These are phyloP conservation scores for Aspergillus novofumigatus DNA, from an alignment of 2,329 filamentous ascomycete species.

Conservation along the genomic window DNA sequence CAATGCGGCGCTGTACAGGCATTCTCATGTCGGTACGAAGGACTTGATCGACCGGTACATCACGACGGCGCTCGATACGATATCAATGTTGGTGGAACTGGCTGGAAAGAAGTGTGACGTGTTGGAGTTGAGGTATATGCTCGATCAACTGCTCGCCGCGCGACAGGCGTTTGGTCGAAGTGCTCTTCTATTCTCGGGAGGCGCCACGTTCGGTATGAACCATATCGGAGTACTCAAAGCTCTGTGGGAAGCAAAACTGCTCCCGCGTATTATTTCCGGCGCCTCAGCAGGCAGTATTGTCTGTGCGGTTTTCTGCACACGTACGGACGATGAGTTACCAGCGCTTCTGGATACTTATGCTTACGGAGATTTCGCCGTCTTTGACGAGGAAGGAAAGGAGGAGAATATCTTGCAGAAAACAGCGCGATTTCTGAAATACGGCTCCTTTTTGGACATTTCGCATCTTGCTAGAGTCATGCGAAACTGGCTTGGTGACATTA, in stretches of 20 bases:
- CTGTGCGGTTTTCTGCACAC: conserved; percentile 71
- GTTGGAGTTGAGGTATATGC: conserved; percentile 55
- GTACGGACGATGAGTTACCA: conserved; percentile 74
- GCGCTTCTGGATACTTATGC: conserved; percentile 65
- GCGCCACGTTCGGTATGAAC: conserved; percentile 86
- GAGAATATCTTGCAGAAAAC: conserved; percentile 66
- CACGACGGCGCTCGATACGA: conserved; percentile 69
- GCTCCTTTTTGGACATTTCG: conserved; percentile 78
- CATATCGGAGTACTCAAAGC: conserved; percentile 85
- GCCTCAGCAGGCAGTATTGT: conserved; percentile 86
- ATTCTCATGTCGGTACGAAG: conserved; percentile 84
- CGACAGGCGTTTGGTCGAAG: conserved; percentile 81
- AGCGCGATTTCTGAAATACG: conserved; percentile 71
- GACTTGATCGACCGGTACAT: conserved; percentile 82
- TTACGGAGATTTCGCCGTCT: conserved; percentile 75
- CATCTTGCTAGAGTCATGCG: conserved; percentile 80
- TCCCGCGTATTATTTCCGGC: conserved; percentile 83
- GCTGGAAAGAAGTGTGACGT: conserved; percentile 51
- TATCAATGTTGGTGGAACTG: conserved; percentile 65
- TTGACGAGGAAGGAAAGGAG: conserved; percentile 58
- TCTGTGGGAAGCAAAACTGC: conserved; percentile 67
- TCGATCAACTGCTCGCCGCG: conserved; percentile 67
- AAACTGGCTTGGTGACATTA: conserved; percentile 76
- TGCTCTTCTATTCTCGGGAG: conserved; percentile 76
- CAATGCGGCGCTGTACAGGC: conserved; percentile 73